Percentiles rank a stretch among this genome's conserved stretches.
Conservation (phyloP, 2,329 filamentous ascomycete genomes). For the Hypoxylon sp. region DNA sequence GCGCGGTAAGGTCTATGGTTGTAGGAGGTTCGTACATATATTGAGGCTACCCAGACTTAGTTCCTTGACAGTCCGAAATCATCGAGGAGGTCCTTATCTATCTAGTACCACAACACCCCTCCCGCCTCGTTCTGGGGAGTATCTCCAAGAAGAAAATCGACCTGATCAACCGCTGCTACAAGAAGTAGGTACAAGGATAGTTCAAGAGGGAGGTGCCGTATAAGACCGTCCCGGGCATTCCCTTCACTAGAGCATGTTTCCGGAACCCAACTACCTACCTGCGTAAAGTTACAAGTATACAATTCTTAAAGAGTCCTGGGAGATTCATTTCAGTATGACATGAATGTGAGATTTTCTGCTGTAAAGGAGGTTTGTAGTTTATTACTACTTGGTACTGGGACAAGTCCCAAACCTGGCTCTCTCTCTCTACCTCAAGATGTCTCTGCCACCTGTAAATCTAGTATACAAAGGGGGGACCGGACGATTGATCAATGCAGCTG, state of each 20-base stretch:
- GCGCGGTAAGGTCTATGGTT: too few relatives aligned
- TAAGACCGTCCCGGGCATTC: conserved; percentile 54
- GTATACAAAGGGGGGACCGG: conserved; percentile 31
- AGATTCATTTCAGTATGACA: not conserved
- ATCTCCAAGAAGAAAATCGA: conserved; percentile 45
- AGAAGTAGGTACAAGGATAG: conserved; percentile 53
- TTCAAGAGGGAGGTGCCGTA: conserved; percentile 56
- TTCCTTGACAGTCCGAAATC: too few relatives aligned
- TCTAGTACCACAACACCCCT: conserved; percentile 3
- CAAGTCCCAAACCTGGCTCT: conserved; percentile 4
- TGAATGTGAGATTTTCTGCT: not conserved
- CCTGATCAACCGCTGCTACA: conserved; percentile 55
- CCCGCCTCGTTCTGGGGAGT: too few relatives aligned
- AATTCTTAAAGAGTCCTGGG: not conserved
- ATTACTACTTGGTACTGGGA: not conserved
- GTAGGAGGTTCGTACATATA: too few relatives aligned
- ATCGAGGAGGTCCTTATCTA: not conserved
- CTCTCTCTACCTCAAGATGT: not conserved
- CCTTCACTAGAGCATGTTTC: conserved; percentile 50
- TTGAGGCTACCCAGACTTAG: too few relatives aligned
- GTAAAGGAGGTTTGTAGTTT: not conserved
- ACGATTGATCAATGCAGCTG: not conserved
- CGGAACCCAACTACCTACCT: not conserved
- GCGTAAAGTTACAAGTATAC: not conserved
- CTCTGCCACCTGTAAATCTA: conserved; percentile 29